phyloP scores from a whole-genome alignment of 805 yeast genomes.

The Spathaspora girioi region DNA sequence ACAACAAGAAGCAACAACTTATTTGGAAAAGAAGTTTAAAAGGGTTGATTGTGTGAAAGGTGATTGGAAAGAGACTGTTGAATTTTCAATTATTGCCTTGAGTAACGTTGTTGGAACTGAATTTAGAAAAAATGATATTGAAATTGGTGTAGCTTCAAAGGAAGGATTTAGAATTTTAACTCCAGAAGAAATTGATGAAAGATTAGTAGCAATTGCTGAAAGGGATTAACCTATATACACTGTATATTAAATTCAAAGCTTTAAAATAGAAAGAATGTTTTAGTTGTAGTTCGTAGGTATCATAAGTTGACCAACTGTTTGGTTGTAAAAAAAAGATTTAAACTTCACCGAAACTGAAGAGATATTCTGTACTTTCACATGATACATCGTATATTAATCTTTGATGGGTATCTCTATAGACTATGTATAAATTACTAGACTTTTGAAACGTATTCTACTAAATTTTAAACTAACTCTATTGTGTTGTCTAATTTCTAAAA shows the following conservation, averaged over 20 bases:
- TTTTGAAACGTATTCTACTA: too few species aligned
- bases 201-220: slow-evolving; percentile 92
- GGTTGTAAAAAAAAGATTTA: too few species aligned
- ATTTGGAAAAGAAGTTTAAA: slow-evolving; percentile 87
- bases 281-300: too few species aligned
- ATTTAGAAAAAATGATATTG: slow-evolving; percentile 89
- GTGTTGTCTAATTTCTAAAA: not conserved
- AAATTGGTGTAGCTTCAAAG: slow-evolving; percentile 82
- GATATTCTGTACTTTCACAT: too few species aligned
- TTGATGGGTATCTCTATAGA: too few species aligned
- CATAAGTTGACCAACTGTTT: too few species aligned
- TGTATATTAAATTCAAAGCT: not conserved
- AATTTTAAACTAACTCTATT: not conserved
- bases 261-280: not conserved
- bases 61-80: slow-evolving; percentile 86
- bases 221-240: slow-evolving; percentile 57
- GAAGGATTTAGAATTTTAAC: slow-evolving; percentile 70
- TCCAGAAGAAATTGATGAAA: slow-evolving; percentile 89
- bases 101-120: slow-evolving; percentile 88
- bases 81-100: slow-evolving; percentile 81
- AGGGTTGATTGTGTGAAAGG: slow-evolving; percentile 64
- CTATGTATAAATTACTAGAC: too few species aligned
- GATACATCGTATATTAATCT: too few species aligned
- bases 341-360: too few species aligned
- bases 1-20: slow-evolving; percentile 91